Evolutionary conservation across 257 asterid genomes (phyloP), one percentile per base, ranked within the genome.

Genomic region (Solanum appendiculatum): DNA sequence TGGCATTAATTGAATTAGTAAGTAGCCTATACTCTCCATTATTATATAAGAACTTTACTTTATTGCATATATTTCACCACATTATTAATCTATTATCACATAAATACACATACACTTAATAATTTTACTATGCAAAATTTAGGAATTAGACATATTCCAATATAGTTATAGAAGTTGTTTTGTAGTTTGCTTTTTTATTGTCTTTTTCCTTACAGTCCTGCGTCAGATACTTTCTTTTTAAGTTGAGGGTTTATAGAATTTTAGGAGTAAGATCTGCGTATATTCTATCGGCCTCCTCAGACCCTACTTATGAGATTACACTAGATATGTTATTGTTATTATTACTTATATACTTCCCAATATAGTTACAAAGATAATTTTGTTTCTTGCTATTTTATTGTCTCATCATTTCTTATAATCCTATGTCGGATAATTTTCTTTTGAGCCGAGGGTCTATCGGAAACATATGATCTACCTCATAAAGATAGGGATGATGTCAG

Each of bases 391-490:
- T 7, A 54, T 54, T 54, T 54, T 0, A 25, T 18, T 54, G 5
- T 54, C 20, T 7, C 63, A 6, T 7, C 63, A 6, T 54, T 54
- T 20, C 23, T 51, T 51, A 51, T 16, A 51, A 15, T 51, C 0
- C 0, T 0, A 7, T 1, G 63, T 54, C 18, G 25, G 25, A 54
- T 54, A 1, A 10, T 54, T 54, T 0, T 0, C 10, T 54, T 51
- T 18, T 54, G 63, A 54, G 18, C 6, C 11, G 4, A 54, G 63
- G 18, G 10, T 6, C 25, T 9, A 16, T 54, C 5, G 1, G 1
- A 2, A 54, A 56, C 25, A 54, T 6, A 9, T 54, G 18, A n/a
- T 54, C 4, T 54, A 20, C 5, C 10, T 20, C 11, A 20, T 54
- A 18, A 54, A 54, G 63, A 11, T 54, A 54, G 25, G 20, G 20